These are phyloP conservation scores for Xerocomellus amylosporus DNA, from an alignment of 768 basidiomycete species.

Conservation along the genomic window DNA sequence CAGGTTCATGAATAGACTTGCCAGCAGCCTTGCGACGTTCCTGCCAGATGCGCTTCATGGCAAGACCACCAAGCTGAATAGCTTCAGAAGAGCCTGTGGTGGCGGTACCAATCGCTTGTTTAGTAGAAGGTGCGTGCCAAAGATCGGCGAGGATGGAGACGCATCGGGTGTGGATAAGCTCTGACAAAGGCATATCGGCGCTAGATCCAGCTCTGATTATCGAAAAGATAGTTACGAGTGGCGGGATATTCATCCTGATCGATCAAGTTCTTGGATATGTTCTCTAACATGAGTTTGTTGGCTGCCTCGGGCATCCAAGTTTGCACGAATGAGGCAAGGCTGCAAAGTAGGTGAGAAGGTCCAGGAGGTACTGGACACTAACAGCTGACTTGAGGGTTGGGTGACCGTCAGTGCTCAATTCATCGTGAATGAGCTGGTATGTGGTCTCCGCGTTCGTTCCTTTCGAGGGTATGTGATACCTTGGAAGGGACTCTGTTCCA, in stretches of 20 bases:
- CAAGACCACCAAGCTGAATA: constrained; percentile 69
- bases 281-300: constrained; percentile 58
- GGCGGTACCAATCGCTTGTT: constrained; percentile 62
- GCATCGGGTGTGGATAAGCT: constrained; percentile 44
- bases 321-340: constrained; percentile 63
- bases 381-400: constrained; percentile 47
- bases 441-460: constrained; percentile 53
- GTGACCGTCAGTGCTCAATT: constrained; percentile 52
- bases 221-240: constrained; percentile 36
- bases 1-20: constrained; percentile 63
- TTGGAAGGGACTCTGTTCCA: constrained; percentile 65
- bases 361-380: background rate
- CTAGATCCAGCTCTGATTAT: background rate
- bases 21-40: constrained; percentile 61
- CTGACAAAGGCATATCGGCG: constrained; percentile 14
- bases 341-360: constrained; percentile 9
- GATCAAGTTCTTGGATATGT: constrained; percentile 64
- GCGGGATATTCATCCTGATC: constrained; percentile 71
- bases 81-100: constrained; percentile 72
- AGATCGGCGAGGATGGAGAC: constrained; percentile 61
- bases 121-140: constrained; percentile 59
- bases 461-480: constrained; percentile 60
- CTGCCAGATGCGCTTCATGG: constrained; percentile 72
- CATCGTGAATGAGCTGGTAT: constrained; percentile 64
- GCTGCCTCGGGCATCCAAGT: constrained; percentile 59